Evolutionary conservation across 2,329 filamentous ascomycete genomes (phyloP), one percentile per base, ranked within the genome.

Genomic region (Microdochium nivale): DNA sequence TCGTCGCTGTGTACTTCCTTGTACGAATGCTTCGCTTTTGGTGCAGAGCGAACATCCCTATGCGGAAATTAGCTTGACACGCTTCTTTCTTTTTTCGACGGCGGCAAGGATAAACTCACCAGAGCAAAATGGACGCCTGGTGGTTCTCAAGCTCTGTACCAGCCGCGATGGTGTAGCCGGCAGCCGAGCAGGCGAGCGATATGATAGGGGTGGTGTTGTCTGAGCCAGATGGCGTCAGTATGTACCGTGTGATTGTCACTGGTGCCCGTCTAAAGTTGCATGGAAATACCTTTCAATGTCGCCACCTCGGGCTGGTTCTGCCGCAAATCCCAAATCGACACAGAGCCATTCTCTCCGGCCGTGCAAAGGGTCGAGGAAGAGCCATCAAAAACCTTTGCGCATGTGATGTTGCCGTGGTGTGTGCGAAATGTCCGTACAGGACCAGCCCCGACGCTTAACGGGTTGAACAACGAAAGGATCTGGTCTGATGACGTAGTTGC

Each of bases 121-220:
- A 87, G 56, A 86, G 68, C 40, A 79, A 62, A 47, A 87, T 79
- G 5, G 78, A 79, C 16, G 82, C 79, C 52, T 79, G 75, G 64
- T 82, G 76, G 58, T 84, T 79, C 40, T 80, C 78, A 35, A 88
- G 73, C 61, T 92, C 88, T 1, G 87, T 90, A 30, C 88, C 88
- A 8, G 83, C 81, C 23, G 84, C 87, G 19, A 92, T 70, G 3
- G 81, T 75, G 58, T 83, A 79, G 14, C 76, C 77, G 11, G 68
- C 62, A 10, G 73, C 66, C 48, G 76, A 79, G 56, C 83, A 81
- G 1, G 85, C 84, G 48, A 92, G 70, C 14, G 87, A 84, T 13
- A 86, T 71, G 16, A 92, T 75, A 11, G 83, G 67, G 11, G 68
- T 70, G 37, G 68, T 59, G 50, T 67, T 71, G n/a, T 72, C 75